Conservation (phyloP, 2,329 filamentous ascomycete genomes). For the Penicillium sp. region DNA sequence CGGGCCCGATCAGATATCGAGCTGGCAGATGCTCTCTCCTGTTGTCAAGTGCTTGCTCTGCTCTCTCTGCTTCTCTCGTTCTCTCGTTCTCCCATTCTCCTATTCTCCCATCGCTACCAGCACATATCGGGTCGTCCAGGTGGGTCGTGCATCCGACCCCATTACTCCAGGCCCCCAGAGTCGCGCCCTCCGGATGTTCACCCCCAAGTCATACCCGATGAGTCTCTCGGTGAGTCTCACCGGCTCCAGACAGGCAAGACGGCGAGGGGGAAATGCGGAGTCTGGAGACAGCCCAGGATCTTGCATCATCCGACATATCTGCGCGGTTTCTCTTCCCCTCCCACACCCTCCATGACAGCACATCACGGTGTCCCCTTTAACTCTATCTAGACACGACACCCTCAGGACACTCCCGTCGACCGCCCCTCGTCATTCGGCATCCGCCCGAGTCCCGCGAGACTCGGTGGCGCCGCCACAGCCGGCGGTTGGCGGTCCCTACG, state of each 20-base stretch:
- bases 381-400: too few relatives aligned
- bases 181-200: conserved; percentile 21
- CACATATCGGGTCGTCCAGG: too few relatives aligned
- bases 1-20: not conserved
- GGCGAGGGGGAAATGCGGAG: conserved; percentile 26
- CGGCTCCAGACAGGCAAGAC: conserved; percentile 10
- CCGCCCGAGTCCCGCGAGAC: not conserved
- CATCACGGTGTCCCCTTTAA: too few relatives aligned
- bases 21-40: too few relatives aligned
- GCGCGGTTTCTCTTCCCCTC: not conserved
- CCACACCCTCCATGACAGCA: not conserved
- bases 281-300: conserved; percentile 13
- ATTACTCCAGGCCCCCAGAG: conserved; percentile 7
- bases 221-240: conserved; percentile 23
- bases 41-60: too few relatives aligned
- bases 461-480: conserved; percentile 22
- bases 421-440: not conserved
- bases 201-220: conserved; percentile 18
- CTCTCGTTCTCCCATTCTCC: too few relatives aligned
- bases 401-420: too few relatives aligned
- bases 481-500: conserved; percentile 10
- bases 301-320: not conserved
- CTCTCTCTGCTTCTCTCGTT: too few relatives aligned
- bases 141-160: conserved; percentile 23
- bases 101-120: too few relatives aligned